These are phyloP conservation scores for Teratosphaeria zuluensis DNA, from an alignment of 2,329 filamentous ascomycete genomes.

Conservation along the genomic window DNA sequence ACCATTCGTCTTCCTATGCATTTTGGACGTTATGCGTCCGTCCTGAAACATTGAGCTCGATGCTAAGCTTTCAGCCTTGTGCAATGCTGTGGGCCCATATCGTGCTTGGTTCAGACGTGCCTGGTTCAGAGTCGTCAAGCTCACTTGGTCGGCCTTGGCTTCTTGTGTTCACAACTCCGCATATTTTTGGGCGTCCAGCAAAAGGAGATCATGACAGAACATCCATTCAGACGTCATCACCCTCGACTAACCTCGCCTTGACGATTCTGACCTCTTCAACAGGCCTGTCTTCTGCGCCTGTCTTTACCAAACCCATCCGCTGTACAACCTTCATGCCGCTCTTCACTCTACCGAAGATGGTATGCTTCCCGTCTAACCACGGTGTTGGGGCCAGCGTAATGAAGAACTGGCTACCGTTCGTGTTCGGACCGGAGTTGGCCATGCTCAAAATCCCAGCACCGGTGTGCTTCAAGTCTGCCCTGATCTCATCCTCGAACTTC, in stretches of 20 bases:
- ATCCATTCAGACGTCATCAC: not conserved
- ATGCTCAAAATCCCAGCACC: slow-evolving; percentile 91
- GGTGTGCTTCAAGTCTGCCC: slow-evolving; percentile 69
- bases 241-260: slow-evolving; percentile 58
- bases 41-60: not conserved
- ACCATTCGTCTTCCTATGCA: no score
- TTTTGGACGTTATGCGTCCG: no score
- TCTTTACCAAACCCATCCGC: slow-evolving; percentile 81
- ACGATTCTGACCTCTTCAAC: slow-evolving; percentile 73
- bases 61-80: not conserved
- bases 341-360: slow-evolving; percentile 88
- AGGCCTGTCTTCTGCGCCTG: slow-evolving; percentile 69
- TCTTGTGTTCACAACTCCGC: not conserved
- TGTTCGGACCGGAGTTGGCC: slow-evolving; percentile 89
- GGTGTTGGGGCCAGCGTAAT: slow-evolving; percentile 88
- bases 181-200: not conserved
- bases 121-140: not conserved
- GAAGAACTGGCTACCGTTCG: slow-evolving; percentile 94
- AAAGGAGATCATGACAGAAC: not conserved
- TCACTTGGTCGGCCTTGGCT: not conserved
- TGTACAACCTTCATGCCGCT: slow-evolving; percentile 73
- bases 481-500: slow-evolving; percentile 89
- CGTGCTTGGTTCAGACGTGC: no score
- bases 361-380: slow-evolving; percentile 95
- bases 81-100: not conserved